These are phyloP conservation scores for Penicillium malachiteum DNA, from an alignment of 495 filamentous ascomycete species.

Conservation along the genomic window DNA sequence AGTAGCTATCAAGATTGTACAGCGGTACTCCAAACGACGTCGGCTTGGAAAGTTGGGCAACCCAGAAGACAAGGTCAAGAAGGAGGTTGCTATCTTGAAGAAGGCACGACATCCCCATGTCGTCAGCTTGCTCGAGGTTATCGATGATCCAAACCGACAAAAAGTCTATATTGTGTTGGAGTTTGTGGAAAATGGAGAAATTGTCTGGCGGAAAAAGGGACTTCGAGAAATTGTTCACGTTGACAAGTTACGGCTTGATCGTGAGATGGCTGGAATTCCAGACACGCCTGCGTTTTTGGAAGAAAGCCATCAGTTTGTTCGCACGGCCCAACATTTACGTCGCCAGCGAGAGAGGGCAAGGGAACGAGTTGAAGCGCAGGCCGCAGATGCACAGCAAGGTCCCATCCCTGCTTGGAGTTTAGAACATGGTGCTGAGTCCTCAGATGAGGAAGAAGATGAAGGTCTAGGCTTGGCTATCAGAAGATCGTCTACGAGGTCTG, in stretches of 20 bases:
- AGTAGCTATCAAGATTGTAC: constrained; percentile 98
- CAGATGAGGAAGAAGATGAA: constrained; percentile 51
- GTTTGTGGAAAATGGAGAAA: constrained; percentile 89
- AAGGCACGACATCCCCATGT: constrained; percentile 96
- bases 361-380: constrained; percentile 53
- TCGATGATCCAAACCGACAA: constrained; percentile 90
- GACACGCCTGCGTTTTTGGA: constrained; percentile 50
- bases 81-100: constrained; percentile 96
- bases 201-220: constrained; percentile 86
- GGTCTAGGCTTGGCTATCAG: constrained; percentile 35
- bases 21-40: constrained; percentile 87
- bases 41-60: constrained; percentile 76
- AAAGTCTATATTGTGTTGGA: constrained; percentile 99
- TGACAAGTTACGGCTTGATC: constrained; percentile 75
- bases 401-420: constrained; percentile 68
- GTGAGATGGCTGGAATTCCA: constrained; percentile 61
- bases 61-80: constrained; percentile 90
- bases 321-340: constrained; percentile 55
- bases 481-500: constrained; percentile 37
- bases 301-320: constrained; percentile 63
- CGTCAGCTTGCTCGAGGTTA: constrained; percentile 91
- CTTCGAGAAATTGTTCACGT: constrained; percentile 73
- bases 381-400: constrained; percentile 38
- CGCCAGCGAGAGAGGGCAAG: constrained; percentile 56
- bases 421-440: constrained; percentile 72